Evolutionary conservation across 2,329 filamentous ascomycete genomes (phyloP), one percentile per base, ranked within the genome.

Genomic region (Trichoderma breve): DNA sequence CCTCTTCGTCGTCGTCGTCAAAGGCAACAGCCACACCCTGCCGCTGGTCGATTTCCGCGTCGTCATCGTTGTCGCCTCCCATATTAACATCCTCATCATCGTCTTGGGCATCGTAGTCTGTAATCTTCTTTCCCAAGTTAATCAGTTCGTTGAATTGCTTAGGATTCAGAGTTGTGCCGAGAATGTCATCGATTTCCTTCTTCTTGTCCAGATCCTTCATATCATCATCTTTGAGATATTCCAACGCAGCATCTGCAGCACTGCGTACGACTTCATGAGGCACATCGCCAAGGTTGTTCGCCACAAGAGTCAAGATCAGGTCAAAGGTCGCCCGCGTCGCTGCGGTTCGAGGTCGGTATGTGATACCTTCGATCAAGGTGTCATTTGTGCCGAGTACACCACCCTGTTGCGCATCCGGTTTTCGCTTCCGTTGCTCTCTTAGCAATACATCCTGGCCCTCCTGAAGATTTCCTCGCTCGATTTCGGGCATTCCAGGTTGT

Each of bases 201-300:
- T 99, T 99, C 86, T 97, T 98, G 81, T 99, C 96, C 73, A 97
- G 93, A 80, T 99, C 96, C 81, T 98, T 98, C 84, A 98, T 86
- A 74, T 95, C 92, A 74, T 98, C 95, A 76, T 98, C 95, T 82
- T 99, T 99, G 58, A 99, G 85, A 74, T 92, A 94, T 80, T 99
- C 96, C 68, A 99, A 82, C 3, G 95, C 91, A 3, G 93, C 94
- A 80, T 99, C 96, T 15, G 96, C 95, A 18, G 96, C 97, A 82
- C 96, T 99, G 76, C 94, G 90, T 58, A 97, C 94, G 68, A 97
- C 91, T 78, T 97, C 93, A 74, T 97, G 93, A 1, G 95, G 91
- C 15, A 98, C 95, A 81, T 99, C 96, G 71, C 97, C 96, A 55
- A 99, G 89, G 76, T 92, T 92, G 77, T 90, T 92, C 66, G 94